Evolutionary conservation across 305 asterid genomes (phyloP), one percentile per base, ranked within the genome.

Genomic region (Ajuga reptans): DNA sequence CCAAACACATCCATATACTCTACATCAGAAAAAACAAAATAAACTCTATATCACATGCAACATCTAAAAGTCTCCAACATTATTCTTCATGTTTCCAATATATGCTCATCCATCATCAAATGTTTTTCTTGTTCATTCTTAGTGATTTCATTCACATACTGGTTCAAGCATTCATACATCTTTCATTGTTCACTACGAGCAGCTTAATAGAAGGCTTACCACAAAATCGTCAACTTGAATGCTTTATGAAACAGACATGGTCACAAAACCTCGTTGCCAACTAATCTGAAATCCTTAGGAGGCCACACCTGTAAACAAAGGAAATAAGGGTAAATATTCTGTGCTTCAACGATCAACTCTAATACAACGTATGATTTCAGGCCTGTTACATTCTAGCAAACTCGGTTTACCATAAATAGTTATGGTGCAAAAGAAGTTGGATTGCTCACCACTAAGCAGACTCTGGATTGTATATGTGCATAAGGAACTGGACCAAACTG

Each of bases 401-500:
- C 21, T 4, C 34, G 54, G 52, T 45, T 59, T 24, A 34, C 12
- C 27, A 16, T n/a, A 45, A 54, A n/a, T 17, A 36, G 2, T 66
- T 49, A 29, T 29, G 63, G 49, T 33, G 62, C 6, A 6, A 69
- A 58, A 29, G 21, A 70, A 37, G 37, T 1, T 3, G 66, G 73
- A 75, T 43, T 46, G 52, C 87, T 81, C 55, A 91, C 96, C 85
- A 75, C 82, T 9, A 75, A 57, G 75, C 82, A 77, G 50, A 89
- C 65, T 77, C 82, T 86, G 80, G 88, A 84, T 11, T 84, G 79
- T 16, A 89, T 8, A 60, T 77, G 89, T 50, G 84, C 94, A 65
- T 65, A 91, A 69, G 98, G 98, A 77, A 91, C 83, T 33, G 98
- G 79, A 70, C 95, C 96, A 70, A 80, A 89, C 17, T 52, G 47